Evolutionary conservation across 106 monocot species (phyloP), one percentile per base, ranked within the genome.

Genomic region (Dendrobium nobile): DNA sequence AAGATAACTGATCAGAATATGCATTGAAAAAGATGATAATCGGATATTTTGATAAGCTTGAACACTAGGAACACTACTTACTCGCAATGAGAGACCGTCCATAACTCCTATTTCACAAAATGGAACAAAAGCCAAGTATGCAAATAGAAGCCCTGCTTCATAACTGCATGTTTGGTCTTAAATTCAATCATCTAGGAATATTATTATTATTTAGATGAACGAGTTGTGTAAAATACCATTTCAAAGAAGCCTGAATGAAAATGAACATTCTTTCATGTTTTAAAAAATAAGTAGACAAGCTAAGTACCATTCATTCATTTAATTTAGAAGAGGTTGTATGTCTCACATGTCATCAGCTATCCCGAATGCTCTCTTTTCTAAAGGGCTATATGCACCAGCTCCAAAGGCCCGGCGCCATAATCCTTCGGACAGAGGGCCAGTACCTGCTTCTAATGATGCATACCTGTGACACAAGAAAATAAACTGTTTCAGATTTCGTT

Each of bases 321-420:
- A 51, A 51, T 51, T 51, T 15, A 51, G 10, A 51, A 51, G 51
- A 51, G 51, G 51, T 51, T 44, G 41, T 41, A 2, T 16, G 11
- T 51, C 76, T 86, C 85, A 94, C 96, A 97, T 97, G 77, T 97
- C 96, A 84, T 97, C 96, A 79, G 96, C 92, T 77, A 97, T 90
- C 79, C 90, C 96, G 92, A 87, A 97, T 80, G 92, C 94, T 82
- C 96, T 89, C 80, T 94, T 97, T 77, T 97, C 87, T 87, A 97
- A 67, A 44, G 85, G 86, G 84, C 90, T 87, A 54, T 87, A 88
- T 72, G 96, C 90, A 44, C 96, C 96, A 82, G 92, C 92, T 75
- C 85, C 78, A 56, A 72, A 80, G 73, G 94, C 96, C 27, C 94
- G 87, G 20, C 82, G 90, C 94, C 96, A 97, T 67, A 97, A 81